Evolutionary conservation across 306 rosid species (phyloP).

Genomic region (Rosa lucieae): DNA sequence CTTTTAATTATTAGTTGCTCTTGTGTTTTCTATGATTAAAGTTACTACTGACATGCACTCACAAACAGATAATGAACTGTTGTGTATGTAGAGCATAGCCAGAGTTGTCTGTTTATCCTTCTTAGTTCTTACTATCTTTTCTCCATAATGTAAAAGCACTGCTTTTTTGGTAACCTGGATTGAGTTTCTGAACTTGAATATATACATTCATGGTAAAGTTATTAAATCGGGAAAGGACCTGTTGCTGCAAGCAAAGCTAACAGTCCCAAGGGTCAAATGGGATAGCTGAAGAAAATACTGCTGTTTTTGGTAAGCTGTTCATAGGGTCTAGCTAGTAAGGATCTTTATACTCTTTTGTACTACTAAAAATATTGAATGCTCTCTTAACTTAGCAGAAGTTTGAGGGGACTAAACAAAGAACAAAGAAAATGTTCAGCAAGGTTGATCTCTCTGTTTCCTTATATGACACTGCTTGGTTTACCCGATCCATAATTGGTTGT

Average conservation of each 20-base stretch:
- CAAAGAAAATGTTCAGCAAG: conserved; percentile 50
- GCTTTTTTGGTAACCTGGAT: background rate
- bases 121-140: background rate
- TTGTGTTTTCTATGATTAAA: too few species aligned
- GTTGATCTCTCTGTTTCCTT: conserved; percentile 30
- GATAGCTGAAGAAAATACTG: conserved; percentile 15
- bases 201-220: background rate
- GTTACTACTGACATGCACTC: background rate
- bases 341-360: background rate
- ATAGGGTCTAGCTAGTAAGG: background rate
- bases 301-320: conserved; percentile 18
- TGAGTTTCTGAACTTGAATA: background rate
- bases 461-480: too few species aligned
- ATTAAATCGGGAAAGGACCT: background rate
- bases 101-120: background rate
- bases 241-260: conserved; percentile 1
- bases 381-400: conserved; percentile 38
- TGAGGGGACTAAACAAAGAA: conserved; percentile 57
- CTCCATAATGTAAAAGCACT: background rate
- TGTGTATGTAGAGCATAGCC: background rate
- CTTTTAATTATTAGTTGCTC: too few species aligned
- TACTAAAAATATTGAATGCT: background rate
- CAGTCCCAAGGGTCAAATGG: conserved; percentile 8
- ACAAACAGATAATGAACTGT: background rate
- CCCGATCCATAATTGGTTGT: too few species aligned